A percentile compares a stretch with the other conserved stretches of the same genome.
Evolutionary conservation across 306 rosid genomes (phyloP).

Genomic region (Prunus kanzakura): DNA sequence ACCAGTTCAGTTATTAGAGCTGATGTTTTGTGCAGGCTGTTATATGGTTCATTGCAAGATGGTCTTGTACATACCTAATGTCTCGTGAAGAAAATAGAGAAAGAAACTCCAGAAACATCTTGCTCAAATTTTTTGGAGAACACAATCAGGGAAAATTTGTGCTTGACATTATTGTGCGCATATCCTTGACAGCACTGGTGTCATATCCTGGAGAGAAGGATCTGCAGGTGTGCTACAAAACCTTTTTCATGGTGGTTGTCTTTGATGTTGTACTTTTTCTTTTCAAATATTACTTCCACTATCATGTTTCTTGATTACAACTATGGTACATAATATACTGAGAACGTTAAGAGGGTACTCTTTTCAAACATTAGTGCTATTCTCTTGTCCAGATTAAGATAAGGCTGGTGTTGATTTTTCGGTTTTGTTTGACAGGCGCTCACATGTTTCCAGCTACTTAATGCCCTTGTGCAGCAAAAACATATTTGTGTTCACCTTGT

Average conservation of each 20-base stretch:
- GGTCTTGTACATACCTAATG: conserved; percentile 88
- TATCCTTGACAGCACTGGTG: conserved; percentile 64
- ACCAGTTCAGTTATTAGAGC: conserved; percentile 9
- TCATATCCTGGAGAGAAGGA: conserved; percentile 88
- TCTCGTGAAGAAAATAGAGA: conserved; percentile 57
- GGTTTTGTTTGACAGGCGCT: conserved; percentile 53
- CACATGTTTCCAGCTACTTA: conserved; percentile 78
- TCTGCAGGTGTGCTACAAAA: conserved; percentile 65
- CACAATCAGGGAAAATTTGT: conserved; percentile 77
- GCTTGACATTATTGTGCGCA: conserved; percentile 78
- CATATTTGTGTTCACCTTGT: conserved; percentile 80
- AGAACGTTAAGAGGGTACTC: not conserved
- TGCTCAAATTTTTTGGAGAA: conserved; percentile 73
- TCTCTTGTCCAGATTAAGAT: conserved; percentile 5
- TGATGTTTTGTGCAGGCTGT: conserved; percentile 65
- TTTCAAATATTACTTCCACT: conserved; percentile 5
- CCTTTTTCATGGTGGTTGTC: conserved; percentile 19
- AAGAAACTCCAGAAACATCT: conserved; percentile 38
- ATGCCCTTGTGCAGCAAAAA: conserved; percentile 79
- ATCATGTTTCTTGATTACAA: conserved; percentile 13
- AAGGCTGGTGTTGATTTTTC: conserved; percentile 11
- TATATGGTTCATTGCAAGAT: conserved; percentile 95
- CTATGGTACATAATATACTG: conserved; percentile 2
- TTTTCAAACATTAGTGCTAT: not conserved
- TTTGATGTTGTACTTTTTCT: conserved; percentile 2